phyloP scores from a whole-genome alignment of 768 basidiomycete genomes.

The Serendipita vermifera region DNA sequence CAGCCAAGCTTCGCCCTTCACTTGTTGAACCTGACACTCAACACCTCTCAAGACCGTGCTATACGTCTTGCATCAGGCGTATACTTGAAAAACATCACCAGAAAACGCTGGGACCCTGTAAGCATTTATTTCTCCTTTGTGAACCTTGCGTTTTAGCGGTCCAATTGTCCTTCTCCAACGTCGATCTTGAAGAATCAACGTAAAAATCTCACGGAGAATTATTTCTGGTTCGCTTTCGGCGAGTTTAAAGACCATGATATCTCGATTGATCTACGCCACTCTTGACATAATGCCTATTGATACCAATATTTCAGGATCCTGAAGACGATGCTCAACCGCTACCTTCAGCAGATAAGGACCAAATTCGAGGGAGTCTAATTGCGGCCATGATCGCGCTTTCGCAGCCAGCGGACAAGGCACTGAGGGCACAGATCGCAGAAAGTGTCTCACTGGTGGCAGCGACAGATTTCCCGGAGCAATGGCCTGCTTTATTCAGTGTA shows the following conservation, averaged over 20 bases:
- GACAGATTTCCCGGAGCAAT: constrained; percentile 79
- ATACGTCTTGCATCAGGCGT: constrained; percentile 75
- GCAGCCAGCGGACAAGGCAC: constrained; percentile 50
- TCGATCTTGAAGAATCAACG: too few relatives aligned
- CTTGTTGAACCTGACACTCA: constrained; percentile 66
- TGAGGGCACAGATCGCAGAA: constrained; percentile 83
- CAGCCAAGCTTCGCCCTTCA: constrained; percentile 70
- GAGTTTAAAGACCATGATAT: too few relatives aligned
- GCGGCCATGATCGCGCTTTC: constrained; percentile 86
- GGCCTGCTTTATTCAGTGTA: constrained; percentile 85
- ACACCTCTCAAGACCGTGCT: constrained; percentile 47
- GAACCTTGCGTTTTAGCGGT: too few relatives aligned
- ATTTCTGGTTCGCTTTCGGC: too few relatives aligned
- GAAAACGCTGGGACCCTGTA: constrained; percentile 81
- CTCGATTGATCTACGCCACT: too few relatives aligned
- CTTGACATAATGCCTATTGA: constrained; percentile 8
- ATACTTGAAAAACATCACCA: constrained; percentile 85
- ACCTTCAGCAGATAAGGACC: constrained; percentile 52
- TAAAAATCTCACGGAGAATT: too few relatives aligned
- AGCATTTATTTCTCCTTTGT: constrained; percentile 17
- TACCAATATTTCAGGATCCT: constrained; percentile 7
- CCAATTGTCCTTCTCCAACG: too few relatives aligned
- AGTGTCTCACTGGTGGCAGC: constrained; percentile 84
- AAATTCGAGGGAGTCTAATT: constrained; percentile 65
- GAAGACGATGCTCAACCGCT: constrained; percentile 60